Evolutionary conservation across 163 green algal species (phyloP).

Genomic region (Trebouxia gelatinosa): DNA sequence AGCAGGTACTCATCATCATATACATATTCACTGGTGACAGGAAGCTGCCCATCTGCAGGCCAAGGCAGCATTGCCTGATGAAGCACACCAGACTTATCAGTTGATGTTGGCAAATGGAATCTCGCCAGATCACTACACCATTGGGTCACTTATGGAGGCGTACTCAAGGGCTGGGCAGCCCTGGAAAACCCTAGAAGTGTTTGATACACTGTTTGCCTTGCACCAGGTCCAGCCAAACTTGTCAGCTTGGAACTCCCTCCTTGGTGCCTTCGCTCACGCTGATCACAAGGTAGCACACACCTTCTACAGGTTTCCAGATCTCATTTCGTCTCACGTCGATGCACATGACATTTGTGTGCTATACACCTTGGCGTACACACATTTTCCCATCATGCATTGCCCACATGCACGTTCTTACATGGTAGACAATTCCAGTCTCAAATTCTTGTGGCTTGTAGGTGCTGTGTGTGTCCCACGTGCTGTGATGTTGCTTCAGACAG

Average conservation of each 20-base stretch:
- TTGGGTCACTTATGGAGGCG: neutral
- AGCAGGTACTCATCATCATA: too few relatives aligned
- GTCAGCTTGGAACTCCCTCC: slow-evolving; percentile 8
- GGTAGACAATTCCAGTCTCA: too few relatives aligned
- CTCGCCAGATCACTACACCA: neutral
- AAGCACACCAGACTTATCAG: neutral
- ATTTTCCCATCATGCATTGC: neutral
- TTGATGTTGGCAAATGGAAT: neutral
- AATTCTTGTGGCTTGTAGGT: too few relatives aligned
- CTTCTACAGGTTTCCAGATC: too few relatives aligned
- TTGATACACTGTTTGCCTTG: neutral
- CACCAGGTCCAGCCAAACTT: neutral
- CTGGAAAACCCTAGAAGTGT: neutral
- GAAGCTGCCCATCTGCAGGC: neutral
- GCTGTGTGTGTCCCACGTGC: too few relatives aligned
- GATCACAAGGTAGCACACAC: slow-evolving; percentile 20
- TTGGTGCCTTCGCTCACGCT: neutral
- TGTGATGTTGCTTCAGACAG: too few relatives aligned
- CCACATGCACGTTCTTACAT: too few relatives aligned
- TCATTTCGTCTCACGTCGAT: too few relatives aligned
- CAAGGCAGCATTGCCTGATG: neutral
- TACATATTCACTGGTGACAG: neutral
- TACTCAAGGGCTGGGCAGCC: slow-evolving; percentile 1
- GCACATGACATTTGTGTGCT: neutral
- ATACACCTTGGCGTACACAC: neutral